Base-by-base conservation (phyloP, 768 basidiomycete genomes). In the Suillus fuscotomentosus region DNA sequence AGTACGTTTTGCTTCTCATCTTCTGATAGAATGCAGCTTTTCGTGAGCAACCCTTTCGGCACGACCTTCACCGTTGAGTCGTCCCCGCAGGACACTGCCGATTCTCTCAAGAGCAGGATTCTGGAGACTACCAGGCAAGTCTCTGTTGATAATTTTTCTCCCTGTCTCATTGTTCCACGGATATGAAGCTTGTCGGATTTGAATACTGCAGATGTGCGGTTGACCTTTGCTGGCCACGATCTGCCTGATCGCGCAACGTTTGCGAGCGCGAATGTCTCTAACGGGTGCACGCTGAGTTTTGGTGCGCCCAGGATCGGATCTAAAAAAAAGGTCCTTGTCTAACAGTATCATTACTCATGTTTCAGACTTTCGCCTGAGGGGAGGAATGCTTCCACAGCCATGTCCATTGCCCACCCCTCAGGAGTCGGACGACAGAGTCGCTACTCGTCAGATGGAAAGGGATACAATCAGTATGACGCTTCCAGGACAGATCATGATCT, bases 1-100 rank as follows among this genome's bases (percentile, higher is more conserved):
- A n/a, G n/a, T n/a, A n/a, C n/a, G n/a, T n/a, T n/a, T n/a, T n/a
- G n/a, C n/a, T n/a, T n/a, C n/a, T n/a, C n/a, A n/a, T n/a, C n/a
- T n/a, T n/a, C n/a, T n/a, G n/a, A n/a, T n/a, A n/a, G n/a, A 47
- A 62, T 62, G 61, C 61, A 62, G 53, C 61, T 62, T 62, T 62
- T 62, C 36, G 50, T 62, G 15, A 51, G 55, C 39, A 47, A 62
- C 20, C 51, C 51, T 22, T 62, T 55, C 39, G 51, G 61, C 39
- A 27, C 61, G 3, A 62, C 61, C 50, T 11, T 62, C 17, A 62
- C 61, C 17, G 20, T 62, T 22, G 47, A 62, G 17, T 47, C 22
- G 14, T 62, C 51, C n/a, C 61, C 51, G 15, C 36, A 53, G 45
- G 61, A 55, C 36, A 62, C 61, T 13, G 48, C 24, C 11, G 22